Evolutionary conservation across 2,329 filamentous ascomycete genomes (phyloP), one percentile per base, ranked within the genome.

Genomic region (Colletotrichum sp.): DNA sequence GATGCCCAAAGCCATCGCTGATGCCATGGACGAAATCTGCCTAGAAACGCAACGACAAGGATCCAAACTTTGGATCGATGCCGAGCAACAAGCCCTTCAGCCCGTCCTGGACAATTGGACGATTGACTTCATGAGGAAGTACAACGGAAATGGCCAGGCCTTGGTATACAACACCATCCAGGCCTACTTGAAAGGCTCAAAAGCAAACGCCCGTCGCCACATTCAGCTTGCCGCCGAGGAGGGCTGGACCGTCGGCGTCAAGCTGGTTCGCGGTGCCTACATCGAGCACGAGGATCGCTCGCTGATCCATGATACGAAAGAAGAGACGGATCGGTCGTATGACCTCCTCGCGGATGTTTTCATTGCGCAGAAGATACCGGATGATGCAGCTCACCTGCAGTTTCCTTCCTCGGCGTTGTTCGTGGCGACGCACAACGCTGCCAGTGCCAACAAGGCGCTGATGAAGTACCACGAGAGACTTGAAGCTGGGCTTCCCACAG

Each of bases 121-220:
- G 6, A 85, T 97, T 66, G 86, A 89, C 22, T 93, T 95, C 79
- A 94, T 96, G 87, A 90, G 91, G 78, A 91, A 90, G 81, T 96
- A 94, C 87, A 97, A 98, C 86, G 90, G 87, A 77, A 86, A 84
- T 0, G 80, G 83, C 3, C 90, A 90, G 36, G 93, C 94, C 2
- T 90, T 96, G 67, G 89, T 98, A 70, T 98, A 96, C 85, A 93
- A 93, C 77, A 95, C 94, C 0, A 96, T 96, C 83, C 94, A 96
- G 83, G 92, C 93, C 2, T 96, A 96, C 84, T 89, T 95, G 61
- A 94, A 94, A 84, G 87, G 87, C 22, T 89, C 89, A 1, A 91
- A 93, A 0, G 80, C 82, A 4, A 88, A 91, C 2, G 83, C 96
- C 2, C 87, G 89, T 18, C 80, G 82, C 1, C 93, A 96, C 81